Evolutionary conservation across 176 grass and related monocot genomes (phyloP).

Genomic region (Ampelocalamus luodianensis): DNA sequence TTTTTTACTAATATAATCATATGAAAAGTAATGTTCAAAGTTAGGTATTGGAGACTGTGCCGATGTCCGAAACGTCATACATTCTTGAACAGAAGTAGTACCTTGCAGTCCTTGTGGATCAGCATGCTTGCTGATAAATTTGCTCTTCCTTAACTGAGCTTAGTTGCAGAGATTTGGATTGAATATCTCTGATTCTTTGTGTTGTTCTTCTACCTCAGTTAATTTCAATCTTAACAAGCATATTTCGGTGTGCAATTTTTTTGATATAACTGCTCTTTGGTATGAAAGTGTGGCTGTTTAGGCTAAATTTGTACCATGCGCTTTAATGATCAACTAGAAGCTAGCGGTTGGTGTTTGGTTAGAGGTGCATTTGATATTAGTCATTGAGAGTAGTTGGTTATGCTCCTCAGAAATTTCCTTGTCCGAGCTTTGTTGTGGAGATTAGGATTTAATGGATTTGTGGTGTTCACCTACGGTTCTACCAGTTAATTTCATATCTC

Average conservation of each 20-base stretch:
- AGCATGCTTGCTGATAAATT: neutral
- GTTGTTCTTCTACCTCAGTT: neutral
- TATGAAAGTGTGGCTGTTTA: neutral
- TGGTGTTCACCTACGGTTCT: neutral
- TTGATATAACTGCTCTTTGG: neutral
- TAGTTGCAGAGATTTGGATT: neutral
- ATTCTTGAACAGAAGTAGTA: no score
- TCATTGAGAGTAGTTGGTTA: neutral
- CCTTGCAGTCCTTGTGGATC: neutral
- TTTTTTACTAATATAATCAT: no score
- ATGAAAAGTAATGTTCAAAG: no score
- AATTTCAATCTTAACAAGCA: neutral
- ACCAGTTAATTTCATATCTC: neutral
- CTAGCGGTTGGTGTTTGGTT: neutral
- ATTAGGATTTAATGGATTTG: neutral
- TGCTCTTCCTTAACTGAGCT: neutral
- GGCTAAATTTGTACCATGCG: neutral
- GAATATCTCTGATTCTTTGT: neutral
- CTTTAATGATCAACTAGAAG: neutral
- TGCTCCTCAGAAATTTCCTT: neutral
- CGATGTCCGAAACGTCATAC: no score
- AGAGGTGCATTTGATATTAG: neutral
- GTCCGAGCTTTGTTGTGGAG: neutral
- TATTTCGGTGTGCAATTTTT: neutral
- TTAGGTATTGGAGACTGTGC: no score